Evolutionary conservation across 257 asterid genomes (phyloP), one percentile per base, ranked within the genome.

Genomic region (Parsonsia alboflavescens): DNA sequence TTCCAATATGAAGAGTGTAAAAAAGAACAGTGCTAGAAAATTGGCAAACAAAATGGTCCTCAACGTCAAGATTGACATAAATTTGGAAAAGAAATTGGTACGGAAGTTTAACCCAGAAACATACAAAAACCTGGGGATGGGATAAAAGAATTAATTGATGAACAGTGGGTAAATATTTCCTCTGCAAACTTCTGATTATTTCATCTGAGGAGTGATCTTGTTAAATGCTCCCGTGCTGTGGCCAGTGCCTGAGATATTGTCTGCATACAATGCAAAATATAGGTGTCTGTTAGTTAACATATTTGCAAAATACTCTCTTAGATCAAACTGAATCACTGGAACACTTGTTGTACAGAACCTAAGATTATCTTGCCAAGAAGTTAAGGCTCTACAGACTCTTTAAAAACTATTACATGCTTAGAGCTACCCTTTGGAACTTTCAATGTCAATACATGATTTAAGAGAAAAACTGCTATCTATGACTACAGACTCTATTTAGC

Each of bases 221-320:
- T 82, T 82, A 90, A 80, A 73, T 90, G 96, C 78, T 90, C 93
- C 13, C 92, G 89, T 10, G 96, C 96, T n/a, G 96, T 85, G 52
- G 93, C 96, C 65, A 90, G 80, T 22, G 96, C 96, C 83, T 90
- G 93, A 75, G 87, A 62, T 81, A 88, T 84, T 30, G 93, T 90
- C 96, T 90, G 92, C 83, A 79, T 39, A 52, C 1, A 70, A 22
- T 65, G 70, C 49, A 39, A 39, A 39, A 39, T 17, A 39, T 19
- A 45, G 3, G 44, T 5, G 63, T 22, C 5, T 57, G 21, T 61
- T 13, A 28, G 42, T 5, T 2, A 28, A 33, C n/a, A 61, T 30
- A 61, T 54, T 6, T 9, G 58, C 19, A 53, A 53, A 52, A 21
- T 54, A 46, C 61, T 21, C 11, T 54, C 12, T 54, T 54, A n/a